Percentiles rank a stretch among this genome's conserved stretches.
phyloP scores from a whole-genome alignment of 2,329 filamentous ascomycete genomes.

The Paracamarosporium sp. region DNA sequence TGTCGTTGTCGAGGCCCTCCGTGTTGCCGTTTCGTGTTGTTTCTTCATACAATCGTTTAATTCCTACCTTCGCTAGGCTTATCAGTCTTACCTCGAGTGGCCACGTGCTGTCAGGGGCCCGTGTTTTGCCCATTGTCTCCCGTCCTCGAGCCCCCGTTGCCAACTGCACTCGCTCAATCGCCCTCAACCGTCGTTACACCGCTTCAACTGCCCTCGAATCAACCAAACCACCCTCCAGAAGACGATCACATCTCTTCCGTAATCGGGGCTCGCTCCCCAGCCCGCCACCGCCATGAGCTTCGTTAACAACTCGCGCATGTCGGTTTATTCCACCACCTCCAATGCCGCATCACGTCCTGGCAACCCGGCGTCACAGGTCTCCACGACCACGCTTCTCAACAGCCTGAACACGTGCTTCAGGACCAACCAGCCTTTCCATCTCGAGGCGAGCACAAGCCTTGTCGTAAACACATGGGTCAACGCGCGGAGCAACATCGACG shows the following conservation, averaged over 20 bases:
- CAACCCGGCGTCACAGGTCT: slow-evolving; percentile 78
- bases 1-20: slow-evolving; percentile 16
- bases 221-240: slow-evolving; percentile 13
- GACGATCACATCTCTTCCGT: slow-evolving; percentile 10
- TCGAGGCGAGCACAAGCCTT: slow-evolving; percentile 89
- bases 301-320: slow-evolving; percentile 66
- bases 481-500: slow-evolving; percentile 73
- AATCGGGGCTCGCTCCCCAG: slow-evolving; percentile 31
- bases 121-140: slow-evolving; percentile 8
- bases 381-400: slow-evolving; percentile 91
- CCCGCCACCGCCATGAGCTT: slow-evolving; percentile 50
- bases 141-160: not conserved
- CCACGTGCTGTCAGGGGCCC: not conserved
- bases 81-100: slow-evolving; percentile 5
- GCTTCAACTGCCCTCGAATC: slow-evolving; percentile 10
- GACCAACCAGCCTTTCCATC: slow-evolving; percentile 78
- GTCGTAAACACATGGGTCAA: slow-evolving; percentile 97
- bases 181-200: slow-evolving; percentile 23
- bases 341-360: slow-evolving; percentile 61
- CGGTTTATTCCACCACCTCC: slow-evolving; percentile 67
- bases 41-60: slow-evolving; percentile 33
- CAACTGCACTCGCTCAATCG: slow-evolving; percentile 15
- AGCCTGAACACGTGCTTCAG: slow-evolving; percentile 89
- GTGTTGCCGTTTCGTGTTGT: slow-evolving; percentile 26
- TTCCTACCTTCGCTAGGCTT: slow-evolving; percentile 18